Base-by-base conservation (phyloP, 2,329 filamentous ascomycete genomes). In the Xylariaceae sp. region DNA sequence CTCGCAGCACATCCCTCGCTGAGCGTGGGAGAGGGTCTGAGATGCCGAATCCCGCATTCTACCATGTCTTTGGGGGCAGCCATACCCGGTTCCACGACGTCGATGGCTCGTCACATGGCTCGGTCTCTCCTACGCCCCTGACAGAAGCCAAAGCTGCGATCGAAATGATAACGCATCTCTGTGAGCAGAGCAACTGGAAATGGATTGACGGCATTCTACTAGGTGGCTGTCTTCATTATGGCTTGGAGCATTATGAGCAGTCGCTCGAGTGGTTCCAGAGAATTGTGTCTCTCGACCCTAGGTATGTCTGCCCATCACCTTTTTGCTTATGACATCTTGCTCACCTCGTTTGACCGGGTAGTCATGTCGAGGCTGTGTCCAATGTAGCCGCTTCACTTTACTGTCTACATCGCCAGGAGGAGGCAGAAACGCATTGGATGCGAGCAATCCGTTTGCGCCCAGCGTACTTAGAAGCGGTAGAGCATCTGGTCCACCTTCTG, bases 201-300 rank as follows among this genome's bases (percentile, higher is more conserved):
- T 99, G 94, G 94, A 81, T 91, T 48, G 93, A 97, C 66, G 94
- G 94, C 2, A 92, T 97, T 76, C 76, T 97, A 38, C 76, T 97
- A 6, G 90, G 89, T 38, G 94, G 94, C 2, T 97, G 94, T 71
- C 76, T 99, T 52, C 87, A 93, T 45, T 97, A 97, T 72, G 92
- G 89, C 7, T 73, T 97, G 13, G 90, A 90, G 56, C 85, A 90
- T 65, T 96, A 94, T 66, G 81, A 88, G 56, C 87, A 90, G 57
- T 87, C 89, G 14, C 69, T 88, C 43, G 80, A 84, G 54, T 90
- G 86, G 86, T 93, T 90, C 68, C 82, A 79, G 53, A 83, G 85
- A 57, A 81, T 86, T 54, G 72, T 79, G 40, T 70, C 71, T 41
- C 61, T 86, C 47, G 79, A 86, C 63, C 69, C 77, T 43, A 79